Percentiles rank a stretch among this genome's conserved stretches.
These are phyloP conservation scores for Pythium rishiriense DNA, from an alignment of 352 stramenopile genomes.

Conservation along the genomic window DNA sequence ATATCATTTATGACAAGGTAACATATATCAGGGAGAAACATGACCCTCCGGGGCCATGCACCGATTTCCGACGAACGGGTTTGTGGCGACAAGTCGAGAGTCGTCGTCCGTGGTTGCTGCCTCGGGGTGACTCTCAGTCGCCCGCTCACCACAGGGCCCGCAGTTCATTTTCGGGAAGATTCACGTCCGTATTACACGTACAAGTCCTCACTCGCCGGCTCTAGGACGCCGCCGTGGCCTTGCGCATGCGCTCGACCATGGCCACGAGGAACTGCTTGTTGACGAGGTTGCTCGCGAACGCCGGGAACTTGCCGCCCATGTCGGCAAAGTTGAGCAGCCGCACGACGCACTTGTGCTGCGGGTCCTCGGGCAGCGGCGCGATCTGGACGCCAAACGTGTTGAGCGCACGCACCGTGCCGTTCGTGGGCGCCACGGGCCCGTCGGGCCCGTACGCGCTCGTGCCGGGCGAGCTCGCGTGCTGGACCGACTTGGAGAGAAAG, in stretches of 20 bases:
- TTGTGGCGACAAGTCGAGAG: too few species aligned
- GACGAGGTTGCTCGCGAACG: constrained; percentile 21
- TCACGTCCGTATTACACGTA: too few species aligned
- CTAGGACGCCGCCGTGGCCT: constrained; percentile 22
- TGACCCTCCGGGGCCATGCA: too few species aligned
- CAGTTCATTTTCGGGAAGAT: too few species aligned
- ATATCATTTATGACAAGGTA: too few species aligned
- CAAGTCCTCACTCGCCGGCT: too few species aligned
- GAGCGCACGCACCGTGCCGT: constrained; percentile 14
- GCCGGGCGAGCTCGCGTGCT: constrained; percentile 18
- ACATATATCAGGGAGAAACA: too few species aligned
- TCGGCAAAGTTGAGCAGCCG: constrained; percentile 24
- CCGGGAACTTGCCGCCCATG: constrained; percentile 12
- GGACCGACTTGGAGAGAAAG: constrained; percentile 30
- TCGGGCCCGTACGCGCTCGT: neutral
- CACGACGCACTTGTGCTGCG: constrained; percentile 13
- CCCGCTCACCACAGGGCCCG: too few species aligned
- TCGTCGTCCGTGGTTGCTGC: too few species aligned
- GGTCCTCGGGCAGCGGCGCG: constrained; percentile 10
- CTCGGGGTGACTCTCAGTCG: too few species aligned
- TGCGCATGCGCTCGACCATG: constrained; percentile 27
- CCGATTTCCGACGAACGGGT: too few species aligned
- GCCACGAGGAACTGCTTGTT: constrained; percentile 25
- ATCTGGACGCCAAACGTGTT: constrained; percentile 28
- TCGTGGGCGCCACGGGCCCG: neutral